Conservation (phyloP, 345 rosid species). For the Adansonia digitata region DNA sequence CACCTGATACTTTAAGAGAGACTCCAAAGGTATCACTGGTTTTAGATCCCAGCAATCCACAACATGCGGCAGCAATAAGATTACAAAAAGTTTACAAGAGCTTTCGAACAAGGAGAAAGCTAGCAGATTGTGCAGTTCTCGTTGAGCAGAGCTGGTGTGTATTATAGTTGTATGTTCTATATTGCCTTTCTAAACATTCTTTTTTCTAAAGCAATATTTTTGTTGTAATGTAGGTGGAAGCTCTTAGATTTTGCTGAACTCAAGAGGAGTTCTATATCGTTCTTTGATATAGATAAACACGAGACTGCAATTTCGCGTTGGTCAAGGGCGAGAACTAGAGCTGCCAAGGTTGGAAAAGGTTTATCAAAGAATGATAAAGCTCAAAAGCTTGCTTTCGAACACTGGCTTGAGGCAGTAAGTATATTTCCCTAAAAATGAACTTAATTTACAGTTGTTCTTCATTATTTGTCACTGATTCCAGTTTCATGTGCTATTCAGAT, state of each 20-base stretch:
- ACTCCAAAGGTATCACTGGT: constrained; percentile 12
- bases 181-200: constrained; percentile 27
- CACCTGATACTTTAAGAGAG: neutral
- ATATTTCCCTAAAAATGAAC: neutral
- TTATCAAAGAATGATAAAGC: constrained; percentile 84
- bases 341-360: constrained; percentile 96
- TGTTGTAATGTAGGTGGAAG: constrained; percentile 65
- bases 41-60: constrained; percentile 52
- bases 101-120: constrained; percentile 88
- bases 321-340: constrained; percentile 93
- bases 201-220: constrained; percentile 42
- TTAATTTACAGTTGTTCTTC: neutral
- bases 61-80: constrained; percentile 73
- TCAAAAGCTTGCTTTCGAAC: constrained; percentile 84
- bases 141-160: constrained; percentile 84
- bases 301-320: constrained; percentile 94
- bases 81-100: constrained; percentile 92
- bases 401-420: constrained; percentile 99
- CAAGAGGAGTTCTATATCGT: constrained; percentile 80
- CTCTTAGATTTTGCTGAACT: constrained; percentile 83
- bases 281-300: constrained; percentile 82
- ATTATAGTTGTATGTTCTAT: neutral
- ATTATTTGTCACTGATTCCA: constrained; percentile 20
- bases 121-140: constrained; percentile 89
- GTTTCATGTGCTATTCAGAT: constrained; percentile 42